Evolutionary conservation across 495 filamentous ascomycete genomes (phyloP), one percentile per base, ranked within the genome.

Genomic region (Xylaria telfairii): DNA sequence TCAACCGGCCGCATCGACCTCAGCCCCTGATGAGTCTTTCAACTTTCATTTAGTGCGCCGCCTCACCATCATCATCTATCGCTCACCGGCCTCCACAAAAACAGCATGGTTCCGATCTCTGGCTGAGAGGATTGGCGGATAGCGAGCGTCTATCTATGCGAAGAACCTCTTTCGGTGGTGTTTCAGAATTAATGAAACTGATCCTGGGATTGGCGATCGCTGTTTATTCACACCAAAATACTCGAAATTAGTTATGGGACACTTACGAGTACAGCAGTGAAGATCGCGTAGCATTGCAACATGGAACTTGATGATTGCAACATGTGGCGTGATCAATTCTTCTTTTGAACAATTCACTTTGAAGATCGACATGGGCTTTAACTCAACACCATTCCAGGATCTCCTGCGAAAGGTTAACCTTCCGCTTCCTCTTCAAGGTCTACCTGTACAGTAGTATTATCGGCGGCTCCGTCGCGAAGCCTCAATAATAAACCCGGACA

Each of bases 301-400:
- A 54, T 47, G 28, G 6, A 21, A n/a, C 7, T 66, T 66, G 49
- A 41, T 1, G n/a, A 66, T 66, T 66, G 64, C 64, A 66, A 66
- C 64, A 66, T 66, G 30, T 54, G 47, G 47, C 46, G 49, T 66
- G 44, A 66, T 54, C 19, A 65, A 44, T 49, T 63, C 60, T 41
- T 32, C 12, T 63, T 62, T 63, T 17, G 44, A 44, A 34, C 28
- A 34, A 7, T 65, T 28, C 44, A 65, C 26, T 39, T 30, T 51
- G 19, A 65, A 51, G 62, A 65, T 65, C 62, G 19, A 30, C 62
- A 44, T 34, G 30, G 30, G 47, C 41, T 63, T 63, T 46, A 46
- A 46, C 47, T 28, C 60, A 26, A 63, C 37, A 5, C 32, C 17
- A 59, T 37, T 59, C 44, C 4, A 51, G 26, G 28, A 17, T 34